These are phyloP conservation scores for Dothistroma septosporum DNA, from an alignment of 2,329 filamentous ascomycete species.

Conservation along the genomic window DNA sequence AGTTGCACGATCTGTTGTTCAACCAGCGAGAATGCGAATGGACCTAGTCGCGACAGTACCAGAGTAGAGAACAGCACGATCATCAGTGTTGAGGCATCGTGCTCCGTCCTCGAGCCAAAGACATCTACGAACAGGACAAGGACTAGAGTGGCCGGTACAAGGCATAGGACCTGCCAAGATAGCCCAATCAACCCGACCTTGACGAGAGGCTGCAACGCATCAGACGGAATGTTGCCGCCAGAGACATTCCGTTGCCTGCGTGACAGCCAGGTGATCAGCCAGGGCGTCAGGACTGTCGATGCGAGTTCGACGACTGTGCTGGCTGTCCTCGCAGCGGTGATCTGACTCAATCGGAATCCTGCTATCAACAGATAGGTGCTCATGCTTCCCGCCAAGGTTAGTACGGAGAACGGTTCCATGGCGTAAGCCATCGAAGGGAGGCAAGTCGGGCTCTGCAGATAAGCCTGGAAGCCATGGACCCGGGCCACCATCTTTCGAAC, in stretches of 20 bases:
- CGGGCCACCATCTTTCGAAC: no score
- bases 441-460: no score
- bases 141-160: constrained; percentile 5
- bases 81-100: background rate
- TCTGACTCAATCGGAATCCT: constrained; percentile 3
- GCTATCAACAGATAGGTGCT: no score
- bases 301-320: constrained; percentile 8
- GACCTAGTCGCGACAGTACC: constrained; percentile 8
- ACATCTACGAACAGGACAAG: background rate
- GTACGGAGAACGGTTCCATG: no score
- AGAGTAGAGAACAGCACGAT: constrained; percentile 1
- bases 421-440: no score
- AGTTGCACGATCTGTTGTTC: constrained; percentile 12
- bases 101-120: background rate
- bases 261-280: constrained; percentile 1
- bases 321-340: constrained; percentile 8
- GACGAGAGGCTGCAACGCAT: background rate
- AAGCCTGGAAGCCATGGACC: no score
- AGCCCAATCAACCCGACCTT: constrained; percentile 9
- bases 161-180: constrained; percentile 6
- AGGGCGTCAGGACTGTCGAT: constrained; percentile 8
- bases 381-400: no score
- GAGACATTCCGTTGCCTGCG: background rate
- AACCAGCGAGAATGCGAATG: constrained; percentile 8
- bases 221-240: background rate